Percentiles rank a stretch among this genome's conserved stretches.
Evolutionary conservation across 2,329 filamentous ascomycete species (phyloP).

Genomic region (Rutstroemia sp.): DNA sequence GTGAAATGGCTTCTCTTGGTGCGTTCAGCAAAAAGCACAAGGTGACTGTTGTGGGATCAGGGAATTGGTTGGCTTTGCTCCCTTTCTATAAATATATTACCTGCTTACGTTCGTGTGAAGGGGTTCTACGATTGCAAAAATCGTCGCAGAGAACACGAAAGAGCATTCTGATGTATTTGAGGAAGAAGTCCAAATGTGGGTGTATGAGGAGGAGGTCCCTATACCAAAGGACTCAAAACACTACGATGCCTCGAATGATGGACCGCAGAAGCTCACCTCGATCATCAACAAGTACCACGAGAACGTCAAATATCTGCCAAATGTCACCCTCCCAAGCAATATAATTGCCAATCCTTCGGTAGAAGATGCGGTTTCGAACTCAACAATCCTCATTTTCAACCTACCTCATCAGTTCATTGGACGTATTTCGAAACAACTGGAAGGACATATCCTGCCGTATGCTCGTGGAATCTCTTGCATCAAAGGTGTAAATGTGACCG

Average conservation of each 20-base stretch:
- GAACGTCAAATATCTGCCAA: slow-evolving; percentile 97
- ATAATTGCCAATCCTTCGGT: slow-evolving; percentile 78
- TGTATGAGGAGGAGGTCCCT: slow-evolving; percentile 85
- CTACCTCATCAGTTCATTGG: slow-evolving; percentile 93
- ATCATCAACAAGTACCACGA: slow-evolving; percentile 91
- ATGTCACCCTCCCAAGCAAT: slow-evolving; percentile 74
- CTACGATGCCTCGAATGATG: slow-evolving; percentile 54
- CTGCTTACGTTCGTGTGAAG: slow-evolving; percentile 36
- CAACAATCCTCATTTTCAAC: slow-evolving; percentile 92
- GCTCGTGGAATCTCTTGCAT: slow-evolving; percentile 95
- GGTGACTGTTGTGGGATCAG: slow-evolving; percentile 89
- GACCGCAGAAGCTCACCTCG: slow-evolving; percentile 77
- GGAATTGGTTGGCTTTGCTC: slow-evolving; percentile 67
- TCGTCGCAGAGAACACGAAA: slow-evolving; percentile 85
- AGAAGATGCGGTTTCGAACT: slow-evolving; percentile 70
- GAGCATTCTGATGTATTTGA: slow-evolving; percentile 77
- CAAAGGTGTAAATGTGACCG: slow-evolving; percentile 91
- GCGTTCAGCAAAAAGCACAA: slow-evolving; percentile 70
- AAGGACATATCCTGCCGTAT: slow-evolving; percentile 84
- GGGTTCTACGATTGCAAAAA: slow-evolving; percentile 97
- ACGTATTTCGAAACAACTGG: slow-evolving; percentile 74
- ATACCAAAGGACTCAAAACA: slow-evolving; percentile 65
- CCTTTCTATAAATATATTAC: neutral
- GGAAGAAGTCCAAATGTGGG: slow-evolving; percentile 94
- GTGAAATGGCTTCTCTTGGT: slow-evolving; percentile 32